phyloP scores from a whole-genome alignment of 805 yeast species.

The Kazachstania taianensis region DNA sequence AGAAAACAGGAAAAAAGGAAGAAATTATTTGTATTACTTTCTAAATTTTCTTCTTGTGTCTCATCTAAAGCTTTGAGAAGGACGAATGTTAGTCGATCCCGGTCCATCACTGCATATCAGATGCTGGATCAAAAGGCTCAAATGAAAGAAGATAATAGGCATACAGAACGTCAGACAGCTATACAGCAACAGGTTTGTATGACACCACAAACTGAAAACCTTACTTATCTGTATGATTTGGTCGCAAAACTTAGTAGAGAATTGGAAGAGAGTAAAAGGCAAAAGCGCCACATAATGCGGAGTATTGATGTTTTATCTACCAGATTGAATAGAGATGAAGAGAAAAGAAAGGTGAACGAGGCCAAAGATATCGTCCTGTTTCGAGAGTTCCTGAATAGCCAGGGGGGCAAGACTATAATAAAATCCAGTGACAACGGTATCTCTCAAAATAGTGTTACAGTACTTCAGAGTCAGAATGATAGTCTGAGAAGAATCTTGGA shows the following conservation, averaged over 20 bases:
- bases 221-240: not conserved
- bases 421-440: not conserved
- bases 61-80: not conserved
- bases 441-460: too few species aligned
- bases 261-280: not conserved
- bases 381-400: not conserved
- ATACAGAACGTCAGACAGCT: not conserved
- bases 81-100: not conserved
- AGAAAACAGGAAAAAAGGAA: not conserved
- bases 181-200: not conserved
- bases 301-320: not conserved
- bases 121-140: too few species aligned
- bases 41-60: too few species aligned
- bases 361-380: not conserved
- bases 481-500: not conserved
- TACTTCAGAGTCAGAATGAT: not conserved
- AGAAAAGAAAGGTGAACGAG: not conserved
- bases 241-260: not conserved
- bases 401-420: not conserved
- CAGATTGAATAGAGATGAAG: not conserved
- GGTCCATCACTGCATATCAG: too few species aligned
- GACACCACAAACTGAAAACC: conserved; percentile 1
- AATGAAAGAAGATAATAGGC: not conserved
- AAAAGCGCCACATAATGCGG: not conserved
- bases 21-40: not conserved